Conservation (phyloP, 768 basidiomycete species). For the Galerina sulciceps region DNA sequence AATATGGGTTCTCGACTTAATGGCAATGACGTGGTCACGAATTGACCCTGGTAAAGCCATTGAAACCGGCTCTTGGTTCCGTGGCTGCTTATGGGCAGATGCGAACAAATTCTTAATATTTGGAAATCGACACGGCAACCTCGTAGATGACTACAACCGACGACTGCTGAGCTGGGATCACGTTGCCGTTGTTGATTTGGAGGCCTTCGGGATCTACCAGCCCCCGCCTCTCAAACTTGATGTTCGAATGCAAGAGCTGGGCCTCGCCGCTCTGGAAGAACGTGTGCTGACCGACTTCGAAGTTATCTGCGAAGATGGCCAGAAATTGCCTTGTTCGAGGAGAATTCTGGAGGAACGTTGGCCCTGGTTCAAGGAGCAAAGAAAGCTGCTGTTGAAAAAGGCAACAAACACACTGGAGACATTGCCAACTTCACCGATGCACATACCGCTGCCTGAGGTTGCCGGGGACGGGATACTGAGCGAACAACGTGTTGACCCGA, state of each 20-base stretch:
- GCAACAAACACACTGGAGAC: constrained; percentile 61
- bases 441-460: constrained; percentile 65
- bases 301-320: constrained; percentile 89
- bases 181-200: constrained; percentile 87
- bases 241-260: constrained; percentile 80
- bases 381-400: constrained; percentile 57
- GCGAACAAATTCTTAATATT: constrained; percentile 89
- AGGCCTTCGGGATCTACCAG: constrained; percentile 95
- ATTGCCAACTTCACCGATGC: constrained; percentile 63
- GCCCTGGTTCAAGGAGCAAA: constrained; percentile 91
- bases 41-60: constrained; percentile 90
- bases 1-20: constrained; percentile 92
- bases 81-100: constrained; percentile 86
- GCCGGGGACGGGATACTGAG: constrained; percentile 52
- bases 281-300: constrained; percentile 87
- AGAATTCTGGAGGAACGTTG: constrained; percentile 88
- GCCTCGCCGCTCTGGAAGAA: constrained; percentile 84
- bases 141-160: constrained; percentile 92
- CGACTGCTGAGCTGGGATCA: constrained; percentile 92
- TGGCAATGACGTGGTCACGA: constrained; percentile 82
- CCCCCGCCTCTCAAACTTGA: constrained; percentile 72
- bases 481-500: constrained; percentile 70
- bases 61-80: constrained; percentile 91
- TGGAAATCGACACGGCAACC: constrained; percentile 85
- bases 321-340: constrained; percentile 80